Percentiles rank a stretch among this genome's conserved stretches.
phyloP scores from a whole-genome alignment of 495 filamentous ascomycete genomes.

The Trichoderma parareesei region DNA sequence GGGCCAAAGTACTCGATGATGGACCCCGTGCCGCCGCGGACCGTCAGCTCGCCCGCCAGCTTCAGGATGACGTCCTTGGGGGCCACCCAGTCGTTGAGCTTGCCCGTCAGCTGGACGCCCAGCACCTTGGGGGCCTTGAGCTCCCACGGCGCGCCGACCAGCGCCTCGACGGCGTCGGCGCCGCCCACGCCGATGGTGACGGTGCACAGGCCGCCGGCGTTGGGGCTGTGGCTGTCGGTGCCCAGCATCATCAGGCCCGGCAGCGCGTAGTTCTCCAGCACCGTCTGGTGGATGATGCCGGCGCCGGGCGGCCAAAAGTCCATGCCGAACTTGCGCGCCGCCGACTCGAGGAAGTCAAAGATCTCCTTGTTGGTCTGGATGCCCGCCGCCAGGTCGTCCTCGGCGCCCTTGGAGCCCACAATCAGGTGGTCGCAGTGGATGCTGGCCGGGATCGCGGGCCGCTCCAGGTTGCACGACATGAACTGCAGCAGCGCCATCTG shows the following conservation, averaged over 20 bases:
- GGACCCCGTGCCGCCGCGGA: slow-evolving; percentile 88
- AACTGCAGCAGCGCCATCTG: slow-evolving; percentile 98
- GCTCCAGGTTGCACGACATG: slow-evolving; percentile 89
- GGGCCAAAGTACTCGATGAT: slow-evolving; percentile 88
- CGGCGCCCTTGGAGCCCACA: slow-evolving; percentile 83
- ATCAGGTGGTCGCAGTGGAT: slow-evolving; percentile 99
- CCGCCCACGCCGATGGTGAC: slow-evolving; percentile 97
- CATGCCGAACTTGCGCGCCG: slow-evolving; percentile 91
- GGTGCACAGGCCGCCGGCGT: slow-evolving; percentile 84
- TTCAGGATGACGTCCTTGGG: slow-evolving; percentile 93
- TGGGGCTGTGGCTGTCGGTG: slow-evolving; percentile 96
- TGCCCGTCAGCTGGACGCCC: slow-evolving; percentile 76
- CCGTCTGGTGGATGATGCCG: slow-evolving; percentile 98
- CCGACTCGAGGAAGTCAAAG: slow-evolving; percentile 93
- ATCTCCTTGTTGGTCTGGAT: slow-evolving; percentile 94
- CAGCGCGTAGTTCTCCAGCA: slow-evolving; percentile 96
- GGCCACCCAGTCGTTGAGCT: slow-evolving; percentile 81
- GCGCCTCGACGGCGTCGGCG: slow-evolving; percentile 92
- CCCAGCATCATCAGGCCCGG: slow-evolving; percentile 99
- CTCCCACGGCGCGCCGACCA: slow-evolving; percentile 96
- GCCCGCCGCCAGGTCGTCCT: slow-evolving; percentile 75
- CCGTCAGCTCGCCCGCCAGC: slow-evolving; percentile 83
- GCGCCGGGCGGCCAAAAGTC: slow-evolving; percentile 98
- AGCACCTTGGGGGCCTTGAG: slow-evolving; percentile 86
- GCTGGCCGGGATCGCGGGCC: slow-evolving; percentile 91